Evolutionary conservation across 805 yeast species (phyloP).

Genomic region (Yarrowia sp.): DNA sequence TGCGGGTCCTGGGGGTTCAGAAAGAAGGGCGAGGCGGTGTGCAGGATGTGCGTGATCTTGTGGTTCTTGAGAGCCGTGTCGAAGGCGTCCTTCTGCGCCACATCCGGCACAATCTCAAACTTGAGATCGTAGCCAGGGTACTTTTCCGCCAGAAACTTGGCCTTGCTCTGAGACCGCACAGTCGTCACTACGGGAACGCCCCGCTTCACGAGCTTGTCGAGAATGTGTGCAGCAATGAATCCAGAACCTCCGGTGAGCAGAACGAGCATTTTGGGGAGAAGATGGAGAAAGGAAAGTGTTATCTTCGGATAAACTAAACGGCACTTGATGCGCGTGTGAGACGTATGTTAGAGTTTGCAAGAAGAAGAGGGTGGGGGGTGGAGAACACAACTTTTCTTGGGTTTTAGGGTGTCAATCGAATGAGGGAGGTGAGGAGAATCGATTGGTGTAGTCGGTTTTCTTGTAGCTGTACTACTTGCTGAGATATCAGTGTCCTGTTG

Average conservation of each 20-base stretch:
- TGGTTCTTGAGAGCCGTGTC: constrained; percentile 55
- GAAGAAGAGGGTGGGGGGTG: too few species aligned
- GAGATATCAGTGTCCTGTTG: too few species aligned
- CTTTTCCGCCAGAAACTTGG: constrained; percentile 47
- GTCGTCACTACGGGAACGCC: constrained; percentile 58
- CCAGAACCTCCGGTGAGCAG: constrained; percentile 58
- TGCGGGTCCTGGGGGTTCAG: constrained; percentile 51
- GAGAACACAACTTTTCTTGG: background rate
- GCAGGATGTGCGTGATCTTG: constrained; percentile 51
- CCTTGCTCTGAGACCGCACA: constrained; percentile 56
- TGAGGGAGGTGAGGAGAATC: too few species aligned
- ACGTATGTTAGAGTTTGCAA: background rate
- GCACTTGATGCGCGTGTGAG: background rate
- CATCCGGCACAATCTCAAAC: constrained; percentile 48
- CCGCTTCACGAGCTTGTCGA: constrained; percentile 51
- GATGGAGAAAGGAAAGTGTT: background rate
- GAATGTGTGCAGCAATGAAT: constrained; percentile 56
- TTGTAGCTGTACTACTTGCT: too few species aligned
- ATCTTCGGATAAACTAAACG: constrained; percentile 13
- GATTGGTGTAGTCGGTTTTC: too few species aligned
- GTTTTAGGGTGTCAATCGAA: background rate
- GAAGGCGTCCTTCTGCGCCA: constrained; percentile 55
- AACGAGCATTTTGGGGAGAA: constrained; percentile 44
- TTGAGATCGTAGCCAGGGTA: constrained; percentile 47
- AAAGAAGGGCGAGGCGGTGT: constrained; percentile 54